Evolutionary conservation across 495 filamentous ascomycete species (phyloP).

Genomic region (Aspergillus egyptiacus): DNA sequence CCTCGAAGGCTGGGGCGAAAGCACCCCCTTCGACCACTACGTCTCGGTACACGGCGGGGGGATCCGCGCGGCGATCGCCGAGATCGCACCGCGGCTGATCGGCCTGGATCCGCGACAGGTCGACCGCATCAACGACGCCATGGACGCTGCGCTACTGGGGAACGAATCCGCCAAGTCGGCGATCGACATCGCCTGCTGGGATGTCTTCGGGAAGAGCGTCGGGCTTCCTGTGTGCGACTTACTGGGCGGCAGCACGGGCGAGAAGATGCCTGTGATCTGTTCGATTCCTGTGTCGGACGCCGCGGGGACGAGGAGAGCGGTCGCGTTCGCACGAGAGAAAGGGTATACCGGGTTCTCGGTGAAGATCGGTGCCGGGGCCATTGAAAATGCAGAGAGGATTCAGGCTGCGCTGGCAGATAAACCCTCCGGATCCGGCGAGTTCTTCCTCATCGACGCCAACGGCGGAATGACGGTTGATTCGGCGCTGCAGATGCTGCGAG

Average conservation of each 20-base stretch:
- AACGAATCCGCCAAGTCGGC: slow-evolving; percentile 8
- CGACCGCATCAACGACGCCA: slow-evolving; percentile 13
- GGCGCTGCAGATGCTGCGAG: slow-evolving; percentile 7
- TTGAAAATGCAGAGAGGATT: slow-evolving; percentile 12
- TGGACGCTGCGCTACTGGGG: slow-evolving; percentile 1
- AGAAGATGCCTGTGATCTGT: slow-evolving; percentile 2
- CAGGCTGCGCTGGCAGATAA: slow-evolving; percentile 7
- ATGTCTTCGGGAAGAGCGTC: slow-evolving; percentile 7
- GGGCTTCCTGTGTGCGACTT: slow-evolving; percentile 11
- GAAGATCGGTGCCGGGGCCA: too few relatives aligned
- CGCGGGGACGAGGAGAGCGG: too few relatives aligned
- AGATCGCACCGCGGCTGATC: slow-evolving; percentile 6
- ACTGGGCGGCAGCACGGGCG: slow-evolving; percentile 6
- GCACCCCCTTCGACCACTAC: slow-evolving; percentile 10
- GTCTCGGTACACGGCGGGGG: slow-evolving; percentile 6
- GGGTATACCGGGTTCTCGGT: too few relatives aligned
- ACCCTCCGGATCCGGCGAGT: slow-evolving; percentile 6
- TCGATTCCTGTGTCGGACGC: slow-evolving; percentile 4
- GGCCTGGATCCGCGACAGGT: slow-evolving; percentile 11
- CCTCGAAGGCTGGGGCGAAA: slow-evolving; percentile 11
- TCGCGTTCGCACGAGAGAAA: too few relatives aligned
- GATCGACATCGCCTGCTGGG: slow-evolving; percentile 11
- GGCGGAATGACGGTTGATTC: slow-evolving; percentile 7
- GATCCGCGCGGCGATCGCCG: slow-evolving; percentile 5
- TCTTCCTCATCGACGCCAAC: slow-evolving; percentile 12